Base-by-base conservation (phyloP, 192 early-diverging fungal genomes). In the Umbelopsis isabellina region DNA sequence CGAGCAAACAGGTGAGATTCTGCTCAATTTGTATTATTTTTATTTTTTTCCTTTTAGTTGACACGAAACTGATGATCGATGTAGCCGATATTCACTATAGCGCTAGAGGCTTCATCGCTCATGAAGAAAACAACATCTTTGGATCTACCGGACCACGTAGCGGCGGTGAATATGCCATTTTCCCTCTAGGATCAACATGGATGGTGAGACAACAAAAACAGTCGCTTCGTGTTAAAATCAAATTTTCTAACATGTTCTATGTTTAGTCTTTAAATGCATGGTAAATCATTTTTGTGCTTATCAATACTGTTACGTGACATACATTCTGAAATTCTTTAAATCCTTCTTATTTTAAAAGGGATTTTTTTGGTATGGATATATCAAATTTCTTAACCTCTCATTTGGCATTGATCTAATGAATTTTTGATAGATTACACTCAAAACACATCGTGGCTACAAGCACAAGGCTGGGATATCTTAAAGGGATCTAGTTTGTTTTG, bases 111-210 rank as follows among this genome's bases (percentile, higher is more conserved):
- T 79, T 73, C 68, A 73, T 49, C 4, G 65, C 69, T 0, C 71
- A 79, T 49, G 47, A 73, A 2, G 75, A 70, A 15, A 75, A 73
- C 47, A 79, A 72, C 49, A 79, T 79, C 41, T 79, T 73, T 73
- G 78, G 70, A 20, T 74, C 75, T 15, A 79, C 78, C 9, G 78
- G 78, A 20, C 71, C 71, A 30, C 75, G 74, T 16, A 45, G 71
- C 13, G 49, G 68, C 13, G 41, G 25, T 16, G 64, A 70, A 21
- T 70, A 74, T 12, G 75, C 72, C 9, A 73, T 73, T 23, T 75
- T 80, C 33, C 78, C 78, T 20, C 66, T 75, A 15, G 71, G 71
- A 16, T 72, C 61, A 20, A 75, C 78, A 23, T 80, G 78, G 78
- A 23, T 80, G 55, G 55, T 61, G 37, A 41, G 37, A 30, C 27